Evolutionary conservation across 495 filamentous ascomycete species (phyloP).

Genomic region (Penicillium manginii): DNA sequence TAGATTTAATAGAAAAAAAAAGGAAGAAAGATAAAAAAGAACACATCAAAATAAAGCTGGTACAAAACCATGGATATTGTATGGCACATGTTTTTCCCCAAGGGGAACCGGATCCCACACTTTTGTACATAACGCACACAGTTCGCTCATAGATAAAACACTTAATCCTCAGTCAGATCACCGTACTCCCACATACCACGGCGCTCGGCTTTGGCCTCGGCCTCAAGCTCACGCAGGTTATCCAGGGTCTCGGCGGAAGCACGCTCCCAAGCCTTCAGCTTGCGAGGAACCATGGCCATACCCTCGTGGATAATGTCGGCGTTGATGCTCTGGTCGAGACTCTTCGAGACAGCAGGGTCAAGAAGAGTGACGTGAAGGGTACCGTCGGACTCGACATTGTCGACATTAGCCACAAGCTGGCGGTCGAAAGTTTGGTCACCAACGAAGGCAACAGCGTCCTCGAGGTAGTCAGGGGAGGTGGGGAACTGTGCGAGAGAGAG

Average conservation of each 20-base stretch:
- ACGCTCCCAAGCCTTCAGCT: conserved; percentile 87
- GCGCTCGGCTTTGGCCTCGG: conserved; percentile 73
- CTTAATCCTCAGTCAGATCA: conserved; percentile 85
- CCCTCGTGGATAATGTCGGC: conserved; percentile 81
- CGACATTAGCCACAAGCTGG: conserved; percentile 87
- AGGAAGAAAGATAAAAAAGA: neutral
- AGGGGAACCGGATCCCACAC: conserved; percentile 11
- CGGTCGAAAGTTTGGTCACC: conserved; percentile 65
- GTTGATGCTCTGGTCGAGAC: conserved; percentile 78
- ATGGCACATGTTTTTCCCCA: conserved; percentile 16
- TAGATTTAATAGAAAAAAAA: neutral
- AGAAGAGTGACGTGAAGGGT: conserved; percentile 82
- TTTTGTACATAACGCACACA: conserved; percentile 25
- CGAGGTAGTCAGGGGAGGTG: conserved; percentile 72
- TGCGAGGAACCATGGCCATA: conserved; percentile 84
- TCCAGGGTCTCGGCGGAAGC: conserved; percentile 70
- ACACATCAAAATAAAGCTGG: neutral
- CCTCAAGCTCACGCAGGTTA: conserved; percentile 66
- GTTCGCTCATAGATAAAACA: conserved; percentile 20
- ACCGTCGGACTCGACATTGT: conserved; percentile 76
- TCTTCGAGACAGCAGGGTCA: conserved; percentile 65
- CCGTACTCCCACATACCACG: conserved; percentile 98
- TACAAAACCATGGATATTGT: conserved; percentile 8
- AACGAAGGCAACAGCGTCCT: conserved; percentile 74
- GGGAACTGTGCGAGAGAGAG: conserved; percentile 92